A percentile compares a stretch with the other conserved stretches of the same genome.
phyloP scores from a whole-genome alignment of 1,139 yeast species.

The Diutina pseudorugosa region DNA sequence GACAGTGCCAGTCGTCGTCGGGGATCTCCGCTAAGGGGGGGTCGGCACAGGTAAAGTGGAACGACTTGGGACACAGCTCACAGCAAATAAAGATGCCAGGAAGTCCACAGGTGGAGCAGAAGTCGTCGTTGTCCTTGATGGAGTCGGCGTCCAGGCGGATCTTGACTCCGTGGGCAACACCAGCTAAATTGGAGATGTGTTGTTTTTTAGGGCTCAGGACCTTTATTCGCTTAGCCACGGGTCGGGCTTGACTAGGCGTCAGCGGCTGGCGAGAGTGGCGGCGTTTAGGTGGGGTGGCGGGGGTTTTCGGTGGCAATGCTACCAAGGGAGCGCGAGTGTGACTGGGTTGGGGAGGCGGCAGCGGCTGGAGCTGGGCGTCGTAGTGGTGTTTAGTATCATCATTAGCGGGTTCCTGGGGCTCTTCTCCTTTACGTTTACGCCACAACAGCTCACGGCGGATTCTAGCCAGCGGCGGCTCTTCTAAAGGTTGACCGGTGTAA shows the following conservation, averaged over 20 bases:
- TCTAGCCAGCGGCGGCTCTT: conserved; percentile 44
- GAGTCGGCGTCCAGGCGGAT: conserved; percentile 13
- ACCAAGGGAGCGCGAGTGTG: neutral
- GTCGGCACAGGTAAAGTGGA: conserved; percentile 82
- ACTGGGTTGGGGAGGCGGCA: neutral
- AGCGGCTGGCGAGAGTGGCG: neutral
- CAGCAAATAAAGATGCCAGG: conserved; percentile 87
- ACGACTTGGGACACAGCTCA: conserved; percentile 84
- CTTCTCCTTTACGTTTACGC: neutral
- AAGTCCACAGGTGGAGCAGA: conserved; percentile 79
- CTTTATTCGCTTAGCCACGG: neutral
- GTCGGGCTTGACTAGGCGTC: neutral
- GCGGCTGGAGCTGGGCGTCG: neutral
- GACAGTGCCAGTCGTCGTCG: conserved; percentile 85
- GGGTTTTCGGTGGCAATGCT: neutral
- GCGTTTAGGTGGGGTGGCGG: neutral
- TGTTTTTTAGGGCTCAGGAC: conserved; percentile 1
- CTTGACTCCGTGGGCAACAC: neutral
- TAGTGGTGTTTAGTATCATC: neutral
- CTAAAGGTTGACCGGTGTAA: conserved; percentile 59
- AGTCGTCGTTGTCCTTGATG: conserved; percentile 63
- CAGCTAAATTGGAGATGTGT: neutral
- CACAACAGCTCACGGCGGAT: conserved; percentile 17
- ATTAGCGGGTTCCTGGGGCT: neutral
- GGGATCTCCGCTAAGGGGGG: conserved; percentile 84